A percentile compares a stretch with the other conserved stretches of the same genome.
phyloP scores from a whole-genome alignment of 305 asterid genomes.

The Fraxinus ornus region DNA sequence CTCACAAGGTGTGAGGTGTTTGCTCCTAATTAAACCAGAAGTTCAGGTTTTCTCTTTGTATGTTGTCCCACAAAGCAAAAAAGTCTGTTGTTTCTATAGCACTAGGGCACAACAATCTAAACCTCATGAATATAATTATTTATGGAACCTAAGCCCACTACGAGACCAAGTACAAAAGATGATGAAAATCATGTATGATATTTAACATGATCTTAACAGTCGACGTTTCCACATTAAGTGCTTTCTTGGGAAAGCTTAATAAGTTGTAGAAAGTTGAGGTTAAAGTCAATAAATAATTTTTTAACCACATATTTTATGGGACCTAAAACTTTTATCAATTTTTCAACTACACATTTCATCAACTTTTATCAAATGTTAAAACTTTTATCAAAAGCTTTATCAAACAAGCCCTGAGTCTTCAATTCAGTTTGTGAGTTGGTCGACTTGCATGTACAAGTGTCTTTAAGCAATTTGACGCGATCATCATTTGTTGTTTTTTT shows the following conservation, averaged over 20 bases:
- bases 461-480: not conserved
- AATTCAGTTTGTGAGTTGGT: not conserved
- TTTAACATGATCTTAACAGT: not conserved
- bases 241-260: not conserved
- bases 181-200: constrained; percentile 1
- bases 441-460: constrained; percentile 14
- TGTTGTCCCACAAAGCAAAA: not conserved
- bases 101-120: not conserved
- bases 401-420: not conserved
- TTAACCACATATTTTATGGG: not conserved
- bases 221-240: not conserved
- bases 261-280: not conserved
- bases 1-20: not conserved
- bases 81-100: not conserved
- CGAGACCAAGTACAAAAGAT: not conserved
- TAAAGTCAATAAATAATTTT: not conserved
- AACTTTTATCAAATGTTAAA: not conserved
- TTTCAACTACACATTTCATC: not conserved
- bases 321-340: not conserved
- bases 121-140: not conserved
- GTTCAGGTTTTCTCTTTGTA: not conserved
- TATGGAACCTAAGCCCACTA: not conserved
- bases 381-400: not conserved
- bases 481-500: constrained; percentile 16
- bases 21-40: not conserved